Evolutionary conservation across 176 grass and related monocot genomes (phyloP), one percentile per base, ranked within the genome.

Genomic region (Musa troglodytarum): DNA sequence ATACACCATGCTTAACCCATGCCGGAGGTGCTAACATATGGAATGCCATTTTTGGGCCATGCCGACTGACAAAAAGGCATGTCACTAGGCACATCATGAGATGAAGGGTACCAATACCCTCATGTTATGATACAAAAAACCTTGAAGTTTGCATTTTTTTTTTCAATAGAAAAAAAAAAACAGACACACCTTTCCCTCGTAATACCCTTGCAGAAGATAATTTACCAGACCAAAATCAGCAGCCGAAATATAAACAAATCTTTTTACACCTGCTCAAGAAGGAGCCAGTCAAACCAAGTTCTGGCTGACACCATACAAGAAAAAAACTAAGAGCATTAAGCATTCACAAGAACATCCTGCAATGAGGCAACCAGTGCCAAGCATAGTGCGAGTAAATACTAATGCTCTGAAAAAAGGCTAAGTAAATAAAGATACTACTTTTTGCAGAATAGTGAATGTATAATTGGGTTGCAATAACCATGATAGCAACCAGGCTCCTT

Each of bases 211-310:
- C 74, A 97, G 78, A 66, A 97, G 54, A 77, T 90, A 92, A 78
- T 92, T 92, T 69, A 81, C 85, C 9, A 87, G 63, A 71, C 93
- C 89, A 78, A 97, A 92, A 85, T 97, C 90, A n/a, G 87, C 85
- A 73, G 90, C 93, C 64, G 93, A 97, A 65, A 97, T 85, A 68
- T 97, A 92, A 16, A 92, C 90, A 81, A 92, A 97, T 85, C 93
- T 90, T 79, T 92, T 97, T 69, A 92, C 77, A 74, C 93, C 90
- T 97, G 87, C 78, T 84, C 25, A 65, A 52, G 11, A 77, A 16
- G 13, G 15, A 65, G 52, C 15, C 24, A 9, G 2, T 23, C 34
- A 77, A 65, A 49, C 9, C 15, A 23, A 65, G 29, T 26, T 65
- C 52, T 51, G 9, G 24, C 6, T 8, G 21, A 24, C 8, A 64